Evolutionary conservation across 2,329 filamentous ascomycete species (phyloP).

Genomic region (Beauveria sp.): DNA sequence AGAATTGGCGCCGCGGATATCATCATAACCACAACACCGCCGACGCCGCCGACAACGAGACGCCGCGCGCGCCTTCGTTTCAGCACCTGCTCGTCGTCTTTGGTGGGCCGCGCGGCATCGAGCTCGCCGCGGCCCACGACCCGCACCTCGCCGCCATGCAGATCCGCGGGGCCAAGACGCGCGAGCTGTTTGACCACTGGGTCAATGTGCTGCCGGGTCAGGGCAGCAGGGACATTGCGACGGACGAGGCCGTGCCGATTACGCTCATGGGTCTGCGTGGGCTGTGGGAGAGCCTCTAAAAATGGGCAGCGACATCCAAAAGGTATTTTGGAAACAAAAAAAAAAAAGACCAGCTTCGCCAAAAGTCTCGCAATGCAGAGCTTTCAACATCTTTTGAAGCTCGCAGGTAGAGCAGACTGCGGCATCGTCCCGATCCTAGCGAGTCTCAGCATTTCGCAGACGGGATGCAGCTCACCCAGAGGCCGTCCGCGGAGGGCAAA

Average conservation of each 20-base stretch:
- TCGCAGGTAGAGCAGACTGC: too few species aligned
- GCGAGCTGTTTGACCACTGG: slow-evolving; percentile 75
- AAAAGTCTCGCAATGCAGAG: too few species aligned
- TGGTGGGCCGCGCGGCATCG: slow-evolving; percentile 72
- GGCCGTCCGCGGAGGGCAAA: too few species aligned
- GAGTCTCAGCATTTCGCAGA: too few species aligned
- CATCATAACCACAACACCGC: too few species aligned
- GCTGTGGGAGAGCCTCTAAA: slow-evolving; percentile 36
- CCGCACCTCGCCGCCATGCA: slow-evolving; percentile 49
- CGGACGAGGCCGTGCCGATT: slow-evolving; percentile 76
- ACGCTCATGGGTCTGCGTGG: slow-evolving; percentile 61
- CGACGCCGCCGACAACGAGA: too few species aligned
- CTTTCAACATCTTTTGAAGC: too few species aligned
- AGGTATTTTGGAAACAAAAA: too few species aligned
- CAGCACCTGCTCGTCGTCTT: slow-evolving; percentile 72
- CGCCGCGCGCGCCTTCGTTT: slow-evolving; percentile 32
- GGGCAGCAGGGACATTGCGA: slow-evolving; percentile 73
- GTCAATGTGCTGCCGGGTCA: slow-evolving; percentile 73
- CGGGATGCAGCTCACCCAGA: too few species aligned
- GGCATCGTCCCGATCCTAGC: too few species aligned
- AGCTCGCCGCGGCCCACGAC: slow-evolving; percentile 62
- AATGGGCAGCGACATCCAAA: too few species aligned
- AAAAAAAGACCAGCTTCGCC: too few species aligned
- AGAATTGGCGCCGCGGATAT: neutral
- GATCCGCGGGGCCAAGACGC: slow-evolving; percentile 55